phyloP scores from a whole-genome alignment of 805 yeast species.

The Suhomyces tanzawaensis region DNA sequence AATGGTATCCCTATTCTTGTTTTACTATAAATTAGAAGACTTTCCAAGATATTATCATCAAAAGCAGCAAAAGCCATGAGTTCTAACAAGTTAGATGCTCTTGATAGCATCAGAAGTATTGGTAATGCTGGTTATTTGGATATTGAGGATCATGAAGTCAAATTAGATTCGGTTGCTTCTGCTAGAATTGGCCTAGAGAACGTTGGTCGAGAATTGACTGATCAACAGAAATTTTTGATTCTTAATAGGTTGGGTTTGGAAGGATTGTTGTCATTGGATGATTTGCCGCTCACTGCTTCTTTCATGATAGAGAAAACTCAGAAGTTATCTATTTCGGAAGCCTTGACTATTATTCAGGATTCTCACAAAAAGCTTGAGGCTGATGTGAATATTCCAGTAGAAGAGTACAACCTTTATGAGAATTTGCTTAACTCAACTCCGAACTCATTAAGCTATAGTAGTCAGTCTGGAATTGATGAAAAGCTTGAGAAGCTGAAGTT shows the following conservation, averaged over 20 bases:
- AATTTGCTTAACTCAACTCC: conserved; percentile 9
- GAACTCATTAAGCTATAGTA: too few species aligned
- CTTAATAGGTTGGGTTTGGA: conserved; percentile 27
- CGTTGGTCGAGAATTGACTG: conserved; percentile 23
- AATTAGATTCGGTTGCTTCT: conserved; percentile 21
- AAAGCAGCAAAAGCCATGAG: too few species aligned
- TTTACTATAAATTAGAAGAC: too few species aligned
- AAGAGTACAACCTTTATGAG: conserved; percentile 25
- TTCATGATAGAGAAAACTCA: conserved; percentile 30
- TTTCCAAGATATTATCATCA: too few species aligned
- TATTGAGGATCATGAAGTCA: conserved; percentile 10
- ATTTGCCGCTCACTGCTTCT: conserved; percentile 28
- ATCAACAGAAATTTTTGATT: conserved; percentile 26
- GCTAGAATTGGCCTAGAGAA: conserved; percentile 21
- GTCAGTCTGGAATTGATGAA: background rate
- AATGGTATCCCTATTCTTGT: too few species aligned
- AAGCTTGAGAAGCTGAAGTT: background rate
- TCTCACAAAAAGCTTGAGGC: conserved; percentile 25
- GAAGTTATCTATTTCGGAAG: conserved; percentile 16
- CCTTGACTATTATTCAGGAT: conserved; percentile 26
- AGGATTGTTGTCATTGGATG: conserved; percentile 27
- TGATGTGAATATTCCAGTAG: conserved; percentile 32
- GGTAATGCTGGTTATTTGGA: background rate
- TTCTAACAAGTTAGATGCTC: background rate
- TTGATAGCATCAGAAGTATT: background rate